Percentiles rank a stretch among this genome's conserved stretches.
phyloP scores from a whole-genome alignment of 2,329 filamentous ascomycete species.

The Pseudopithomyces chartarum region DNA sequence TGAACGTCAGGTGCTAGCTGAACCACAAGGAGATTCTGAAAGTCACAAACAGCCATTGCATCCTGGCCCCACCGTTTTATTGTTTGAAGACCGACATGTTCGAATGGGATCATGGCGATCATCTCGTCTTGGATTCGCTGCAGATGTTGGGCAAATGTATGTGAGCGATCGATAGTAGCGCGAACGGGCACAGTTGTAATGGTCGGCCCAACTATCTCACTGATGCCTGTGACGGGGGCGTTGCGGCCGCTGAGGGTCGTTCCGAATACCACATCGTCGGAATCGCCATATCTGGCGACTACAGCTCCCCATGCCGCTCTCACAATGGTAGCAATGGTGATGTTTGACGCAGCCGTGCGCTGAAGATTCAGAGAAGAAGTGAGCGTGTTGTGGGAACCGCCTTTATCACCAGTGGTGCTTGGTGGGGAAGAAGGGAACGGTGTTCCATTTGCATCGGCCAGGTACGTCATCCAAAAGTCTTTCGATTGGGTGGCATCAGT shows the following conservation, averaged over 20 bases:
- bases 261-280: conserved; percentile 31
- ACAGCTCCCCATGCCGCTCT: conserved; percentile 31
- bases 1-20: conserved; percentile 36
- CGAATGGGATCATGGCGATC: conserved; percentile 20
- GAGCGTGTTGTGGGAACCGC: background rate
- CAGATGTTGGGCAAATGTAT: background rate
- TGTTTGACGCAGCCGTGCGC: background rate
- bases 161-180: background rate
- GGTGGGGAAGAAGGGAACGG: background rate
- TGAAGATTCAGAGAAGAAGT: background rate
- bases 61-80: conserved; percentile 50
- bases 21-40: conserved; percentile 58
- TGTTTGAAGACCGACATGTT: conserved; percentile 36
- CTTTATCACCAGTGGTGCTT: background rate
- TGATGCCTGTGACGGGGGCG: conserved; percentile 18
- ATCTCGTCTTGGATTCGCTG: background rate
- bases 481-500: background rate
- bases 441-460: background rate
- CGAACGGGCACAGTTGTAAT: conserved; percentile 33
- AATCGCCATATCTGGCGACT: conserved; percentile 17
- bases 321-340: conserved; percentile 21
- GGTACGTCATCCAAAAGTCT: background rate
- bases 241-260: conserved; percentile 28
- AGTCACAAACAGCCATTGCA: conserved; percentile 58
- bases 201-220: conserved; percentile 27